Base-by-base conservation (phyloP, 1,284 basidiomycete genomes). In the Schizophyllum commune region DNA sequence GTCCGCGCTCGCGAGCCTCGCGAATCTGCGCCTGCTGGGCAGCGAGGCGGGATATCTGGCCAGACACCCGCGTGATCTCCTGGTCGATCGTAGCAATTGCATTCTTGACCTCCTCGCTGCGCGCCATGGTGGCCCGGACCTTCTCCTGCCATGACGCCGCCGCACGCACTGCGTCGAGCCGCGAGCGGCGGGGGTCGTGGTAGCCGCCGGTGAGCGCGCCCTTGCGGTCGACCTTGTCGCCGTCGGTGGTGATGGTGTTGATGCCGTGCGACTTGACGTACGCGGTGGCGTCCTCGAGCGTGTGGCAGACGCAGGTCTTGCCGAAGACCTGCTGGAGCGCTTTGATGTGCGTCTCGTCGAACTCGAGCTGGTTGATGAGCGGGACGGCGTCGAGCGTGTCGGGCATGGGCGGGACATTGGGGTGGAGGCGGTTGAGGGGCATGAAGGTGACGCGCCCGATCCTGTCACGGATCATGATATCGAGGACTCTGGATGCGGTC, bases 281-380 rank as follows among this genome's bases (percentile, higher is more conserved):
- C 5, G 93, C 91, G 4, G 94, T 91, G 7, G 95, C 96, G 66
- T 96, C 90, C 9, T 89, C 89, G 61, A 99, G 84, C 70, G 96
- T 93, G 34, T 89, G 84, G 71, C 96, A 98, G 47, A 99, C 92
- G 72, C 96, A 94, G 0, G 95, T 98, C 73, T 94, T 94, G 34
- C 95, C 95, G 68, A 99, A 99, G n/a, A 99, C 94, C 72, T 98
- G 96, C 70, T 96, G 88, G 74, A 99, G 94, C 0, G 97, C 97
- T 66, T 92, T 90, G 52, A 82, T 78, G 69, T 89, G 89, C 17
- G 73, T 73, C 1, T 77, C 77, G 65, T 96, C 89, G 70, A 88
- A 99, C 2, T 81, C 79, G 61, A 99, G 83, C 73, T 96, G 96
- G 52, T 88, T 83, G 58, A 95, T 79, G 62, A 96, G 83, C 0